These are phyloP conservation scores for Stereocaulon alpinum DNA, from an alignment of 495 filamentous ascomycete species.

Conservation along the genomic window DNA sequence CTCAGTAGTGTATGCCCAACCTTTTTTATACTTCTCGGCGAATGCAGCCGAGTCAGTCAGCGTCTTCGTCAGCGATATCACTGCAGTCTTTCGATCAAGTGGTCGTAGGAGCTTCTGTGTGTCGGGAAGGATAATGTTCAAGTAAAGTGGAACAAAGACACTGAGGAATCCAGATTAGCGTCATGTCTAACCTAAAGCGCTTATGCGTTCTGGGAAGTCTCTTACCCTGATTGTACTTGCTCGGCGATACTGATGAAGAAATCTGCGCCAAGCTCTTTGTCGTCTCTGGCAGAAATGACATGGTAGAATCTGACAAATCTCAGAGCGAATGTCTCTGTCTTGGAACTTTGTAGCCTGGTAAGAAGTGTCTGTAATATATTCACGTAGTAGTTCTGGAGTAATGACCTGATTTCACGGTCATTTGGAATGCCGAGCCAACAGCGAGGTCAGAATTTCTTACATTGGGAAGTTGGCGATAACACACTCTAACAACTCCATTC, in stretches of 20 bases:
- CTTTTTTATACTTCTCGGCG: constrained; percentile 62
- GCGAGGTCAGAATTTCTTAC: constrained; percentile 34
- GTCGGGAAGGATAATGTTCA: constrained; percentile 72
- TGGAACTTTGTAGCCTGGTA: constrained; percentile 63
- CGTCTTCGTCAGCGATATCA: constrained; percentile 84
- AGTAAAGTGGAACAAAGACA: constrained; percentile 76
- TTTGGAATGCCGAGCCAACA: constrained; percentile 6
- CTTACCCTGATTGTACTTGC: constrained; percentile 61
- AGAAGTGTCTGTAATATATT: constrained; percentile 74
- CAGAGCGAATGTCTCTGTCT: constrained; percentile 69
- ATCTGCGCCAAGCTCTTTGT: constrained; percentile 76
- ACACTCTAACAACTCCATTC: constrained; percentile 81
- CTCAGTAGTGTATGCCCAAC: constrained; percentile 80
- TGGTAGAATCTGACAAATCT: constrained; percentile 89
- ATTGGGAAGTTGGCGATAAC: constrained; percentile 59
- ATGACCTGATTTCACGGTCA: constrained; percentile 35
- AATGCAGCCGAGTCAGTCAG: constrained; percentile 74
- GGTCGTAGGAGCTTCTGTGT: constrained; percentile 80
- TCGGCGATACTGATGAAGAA: constrained; percentile 77
- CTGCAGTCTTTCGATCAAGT: constrained; percentile 83
- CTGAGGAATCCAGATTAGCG: constrained; percentile 30
- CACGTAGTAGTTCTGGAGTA: constrained; percentile 65
- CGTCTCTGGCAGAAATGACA: constrained; percentile 65
- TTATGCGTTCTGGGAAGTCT: neutral
- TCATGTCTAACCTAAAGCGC: neutral